These are phyloP conservation scores for Ensete ventricosum DNA, from an alignment of 176 grass and related monocot species.

Conservation along the genomic window DNA sequence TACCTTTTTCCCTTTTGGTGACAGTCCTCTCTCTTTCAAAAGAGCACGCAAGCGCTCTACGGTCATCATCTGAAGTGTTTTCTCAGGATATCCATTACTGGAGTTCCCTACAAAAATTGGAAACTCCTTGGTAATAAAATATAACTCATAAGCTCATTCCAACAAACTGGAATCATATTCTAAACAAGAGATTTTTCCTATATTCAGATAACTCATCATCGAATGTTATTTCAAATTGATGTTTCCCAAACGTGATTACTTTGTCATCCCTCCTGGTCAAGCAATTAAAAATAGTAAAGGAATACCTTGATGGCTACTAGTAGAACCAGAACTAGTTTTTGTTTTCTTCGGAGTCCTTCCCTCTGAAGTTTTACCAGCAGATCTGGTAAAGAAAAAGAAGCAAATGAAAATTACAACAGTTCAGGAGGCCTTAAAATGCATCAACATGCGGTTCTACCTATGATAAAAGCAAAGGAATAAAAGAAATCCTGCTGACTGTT, in stretches of 20 bases:
- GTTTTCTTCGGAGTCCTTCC: conserved; percentile 46
- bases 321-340: conserved; percentile 41
- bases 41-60: conserved; percentile 70
- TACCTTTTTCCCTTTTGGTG: conserved; percentile 80
- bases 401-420: not conserved
- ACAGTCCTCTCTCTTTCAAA: conserved; percentile 66
- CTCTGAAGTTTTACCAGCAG: conserved; percentile 42
- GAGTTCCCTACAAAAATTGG: conserved; percentile 19
- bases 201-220: no score
- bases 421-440: not conserved
- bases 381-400: conserved; percentile 27
- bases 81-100: conserved; percentile 47
- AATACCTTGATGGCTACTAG: conserved; percentile 40
- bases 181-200: no score
- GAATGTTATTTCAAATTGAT: no score
- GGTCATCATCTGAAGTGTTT: conserved; percentile 63
- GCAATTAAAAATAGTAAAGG: conserved; percentile 3
- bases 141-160: not conserved
- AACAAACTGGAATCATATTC: no score
- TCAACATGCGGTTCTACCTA: not conserved
- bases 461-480: not conserved
- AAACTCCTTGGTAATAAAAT: not conserved
- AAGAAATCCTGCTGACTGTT: not conserved
- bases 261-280: not conserved
- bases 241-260: not conserved